Conservation (phyloP, 768 basidiomycete species). For the Russula abietina region DNA sequence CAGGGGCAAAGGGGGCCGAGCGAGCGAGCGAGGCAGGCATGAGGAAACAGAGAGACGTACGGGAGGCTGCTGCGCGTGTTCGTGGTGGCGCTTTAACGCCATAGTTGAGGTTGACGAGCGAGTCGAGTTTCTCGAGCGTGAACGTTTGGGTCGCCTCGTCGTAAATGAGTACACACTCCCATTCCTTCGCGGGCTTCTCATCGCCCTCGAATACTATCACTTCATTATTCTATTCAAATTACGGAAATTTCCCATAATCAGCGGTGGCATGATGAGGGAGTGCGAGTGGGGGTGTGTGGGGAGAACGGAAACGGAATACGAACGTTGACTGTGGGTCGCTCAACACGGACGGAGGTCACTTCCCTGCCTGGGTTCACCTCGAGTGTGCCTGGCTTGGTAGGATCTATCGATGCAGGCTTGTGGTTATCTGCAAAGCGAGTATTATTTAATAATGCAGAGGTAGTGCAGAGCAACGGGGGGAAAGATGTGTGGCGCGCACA, state of each 20-base stretch:
- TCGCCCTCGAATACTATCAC: constrained; percentile 50
- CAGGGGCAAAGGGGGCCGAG: neutral
- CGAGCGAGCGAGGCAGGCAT: neutral
- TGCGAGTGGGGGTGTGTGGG: neutral
- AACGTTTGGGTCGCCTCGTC: constrained; percentile 51
- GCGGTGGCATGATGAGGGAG: neutral
- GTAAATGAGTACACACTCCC: constrained; percentile 74
- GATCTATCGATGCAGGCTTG: constrained; percentile 66
- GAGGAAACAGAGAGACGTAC: constrained; percentile 13
- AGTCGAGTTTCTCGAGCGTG: constrained; percentile 24
- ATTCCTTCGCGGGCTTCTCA: constrained; percentile 57
- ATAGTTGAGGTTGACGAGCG: constrained; percentile 23
- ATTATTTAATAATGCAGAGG: neutral
- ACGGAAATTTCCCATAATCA: constrained; percentile 1
- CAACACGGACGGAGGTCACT: constrained; percentile 48
- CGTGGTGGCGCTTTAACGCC: neutral
- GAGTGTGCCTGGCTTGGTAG: constrained; percentile 57
- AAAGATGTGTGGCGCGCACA: constrained; percentile 40
- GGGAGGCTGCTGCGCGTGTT: constrained; percentile 19
- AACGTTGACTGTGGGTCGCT: constrained; percentile 64
- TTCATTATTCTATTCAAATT: constrained; percentile 41
- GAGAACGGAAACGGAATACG: constrained; percentile 24
- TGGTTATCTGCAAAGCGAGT: constrained; percentile 52
- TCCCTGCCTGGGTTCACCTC: constrained; percentile 53
- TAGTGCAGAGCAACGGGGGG: neutral